phyloP scores from a whole-genome alignment of 2,329 filamentous ascomycete species.

The Hymenoscyphus scutula region DNA sequence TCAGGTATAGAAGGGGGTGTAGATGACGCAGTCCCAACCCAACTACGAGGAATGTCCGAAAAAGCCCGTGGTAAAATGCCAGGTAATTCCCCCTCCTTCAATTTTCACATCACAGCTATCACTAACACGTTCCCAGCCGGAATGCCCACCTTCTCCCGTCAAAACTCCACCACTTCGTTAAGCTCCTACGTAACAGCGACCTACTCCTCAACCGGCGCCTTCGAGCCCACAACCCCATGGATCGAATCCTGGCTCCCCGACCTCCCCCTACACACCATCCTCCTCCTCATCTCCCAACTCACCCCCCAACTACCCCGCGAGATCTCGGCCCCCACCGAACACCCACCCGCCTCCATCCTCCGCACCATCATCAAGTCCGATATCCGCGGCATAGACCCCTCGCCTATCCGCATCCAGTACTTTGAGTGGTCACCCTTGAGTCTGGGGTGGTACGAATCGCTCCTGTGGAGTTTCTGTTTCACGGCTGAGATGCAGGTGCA shows the following conservation, averaged over 20 bases:
- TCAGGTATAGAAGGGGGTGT: constrained; percentile 43
- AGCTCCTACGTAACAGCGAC: constrained; percentile 60
- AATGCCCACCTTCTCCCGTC: constrained; percentile 76
- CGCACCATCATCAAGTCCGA: constrained; percentile 57
- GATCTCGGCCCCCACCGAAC: constrained; percentile 44
- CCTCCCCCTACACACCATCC: constrained; percentile 80
- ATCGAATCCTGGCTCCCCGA: constrained; percentile 94
- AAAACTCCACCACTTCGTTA: constrained; percentile 85
- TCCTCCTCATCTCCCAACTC: constrained; percentile 71
- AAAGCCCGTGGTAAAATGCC: constrained; percentile 97
- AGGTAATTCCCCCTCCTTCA: constrained; percentile 23
- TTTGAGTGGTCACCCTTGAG: constrained; percentile 93
- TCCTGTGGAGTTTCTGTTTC: constrained; percentile 93
- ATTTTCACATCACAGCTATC: not conserved
- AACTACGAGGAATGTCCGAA: constrained; percentile 91
- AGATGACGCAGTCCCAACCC: constrained; percentile 78
- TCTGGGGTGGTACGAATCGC: constrained; percentile 91
- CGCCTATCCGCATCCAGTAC: constrained; percentile 73
- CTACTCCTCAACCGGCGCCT: constrained; percentile 57
- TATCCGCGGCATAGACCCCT: constrained; percentile 71
- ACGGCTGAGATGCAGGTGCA: constrained; percentile 83
- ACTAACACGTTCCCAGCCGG: constrained; percentile 49
- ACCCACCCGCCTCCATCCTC: constrained; percentile 46
- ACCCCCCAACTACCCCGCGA: constrained; percentile 52
- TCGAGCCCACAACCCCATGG: constrained; percentile 80